Base-by-base conservation (phyloP, 345 rosid species). In the Eutrema heterophyllum region DNA sequence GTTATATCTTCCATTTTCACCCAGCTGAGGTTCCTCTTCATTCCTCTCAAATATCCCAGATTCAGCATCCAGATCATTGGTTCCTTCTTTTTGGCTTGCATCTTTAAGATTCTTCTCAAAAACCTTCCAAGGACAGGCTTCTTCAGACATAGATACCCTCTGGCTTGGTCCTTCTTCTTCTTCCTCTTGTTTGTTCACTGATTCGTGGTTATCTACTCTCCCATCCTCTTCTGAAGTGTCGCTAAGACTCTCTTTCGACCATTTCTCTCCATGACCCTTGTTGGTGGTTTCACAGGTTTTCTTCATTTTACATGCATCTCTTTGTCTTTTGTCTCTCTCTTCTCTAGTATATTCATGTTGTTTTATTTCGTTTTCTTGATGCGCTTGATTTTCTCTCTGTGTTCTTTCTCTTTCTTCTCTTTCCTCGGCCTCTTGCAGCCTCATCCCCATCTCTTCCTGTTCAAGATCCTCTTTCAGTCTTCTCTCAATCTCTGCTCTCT, bases 21-120 rank as follows among this genome's bases (percentile, higher is more conserved):
- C 46, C 48, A 40, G 57, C 45, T 26, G 33, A 51, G 73, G 45
- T 68, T 54, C 77, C 78, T 66, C 74, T 45, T 64, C 74, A 46
- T 64, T 70, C 76, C 71, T 75, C 79, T 48, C 75, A 59, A 53
- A 55, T 68, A 64, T 36, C 54, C 18, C 55, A 38, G 36, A 38
- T 18, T 33, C 80, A 71, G 60, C 14, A 51, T 80, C 77, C 45
- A 68, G 57, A 80, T 72, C 84, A 59, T 11, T 71, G 35, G 67
- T 51, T 53, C 74, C 81, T 78, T 82, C 85, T 32, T 58, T 59
- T 72, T 61, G 84, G 73, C 81, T 49, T 32, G 74, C 83, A 44
- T 78, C 83, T 55, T 67, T 75, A 41, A 76, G 67, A 52, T 79
- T 71, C 68, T 81, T 80, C 75, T 82, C 82, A 66, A 68, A 80